phyloP scores from a whole-genome alignment of 345 rosid species.

The Trapa bicornis region DNA sequence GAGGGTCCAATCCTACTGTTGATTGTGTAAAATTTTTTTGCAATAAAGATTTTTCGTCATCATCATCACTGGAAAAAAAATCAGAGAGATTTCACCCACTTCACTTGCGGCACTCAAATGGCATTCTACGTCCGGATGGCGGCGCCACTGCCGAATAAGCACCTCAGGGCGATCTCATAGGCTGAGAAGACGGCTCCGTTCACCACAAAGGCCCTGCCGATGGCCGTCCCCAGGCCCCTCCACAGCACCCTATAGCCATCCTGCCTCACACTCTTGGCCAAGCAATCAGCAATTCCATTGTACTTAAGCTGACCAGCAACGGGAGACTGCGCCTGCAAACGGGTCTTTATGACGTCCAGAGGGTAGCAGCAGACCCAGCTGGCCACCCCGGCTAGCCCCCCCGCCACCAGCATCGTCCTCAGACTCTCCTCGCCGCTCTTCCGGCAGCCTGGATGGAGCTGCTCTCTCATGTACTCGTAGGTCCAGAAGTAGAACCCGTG shows the following conservation, averaged over 20 bases:
- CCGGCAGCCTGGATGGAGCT: constrained; percentile 83
- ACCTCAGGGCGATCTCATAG: constrained; percentile 74
- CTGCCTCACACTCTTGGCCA: constrained; percentile 43
- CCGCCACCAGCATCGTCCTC: constrained; percentile 64
- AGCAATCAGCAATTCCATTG: constrained; percentile 60
- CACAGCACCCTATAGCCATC: constrained; percentile 73
- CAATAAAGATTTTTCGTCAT: no score
- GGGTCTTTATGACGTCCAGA: constrained; percentile 73
- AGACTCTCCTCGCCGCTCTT: constrained; percentile 55
- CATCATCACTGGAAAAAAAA: no score
- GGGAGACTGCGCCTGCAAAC: constrained; percentile 48
- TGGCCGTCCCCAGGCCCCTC: constrained; percentile 93
- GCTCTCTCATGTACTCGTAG: constrained; percentile 67
- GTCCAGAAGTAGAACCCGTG: constrained; percentile 90
- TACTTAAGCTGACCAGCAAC: constrained; percentile 28
- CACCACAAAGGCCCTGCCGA: constrained; percentile 87
- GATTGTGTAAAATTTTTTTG: no score
- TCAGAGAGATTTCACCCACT: no score
- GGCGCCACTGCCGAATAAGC: constrained; percentile 40
- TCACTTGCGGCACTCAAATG: constrained; percentile 6
- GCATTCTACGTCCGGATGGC: constrained; percentile 29
- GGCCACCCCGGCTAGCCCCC: constrained; percentile 84
- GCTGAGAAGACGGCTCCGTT: constrained; percentile 86
- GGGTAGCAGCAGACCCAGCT: constrained; percentile 94
- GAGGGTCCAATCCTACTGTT: no score